phyloP scores from a whole-genome alignment of 352 stramenopile species.

The Globisporangium alternatum region DNA sequence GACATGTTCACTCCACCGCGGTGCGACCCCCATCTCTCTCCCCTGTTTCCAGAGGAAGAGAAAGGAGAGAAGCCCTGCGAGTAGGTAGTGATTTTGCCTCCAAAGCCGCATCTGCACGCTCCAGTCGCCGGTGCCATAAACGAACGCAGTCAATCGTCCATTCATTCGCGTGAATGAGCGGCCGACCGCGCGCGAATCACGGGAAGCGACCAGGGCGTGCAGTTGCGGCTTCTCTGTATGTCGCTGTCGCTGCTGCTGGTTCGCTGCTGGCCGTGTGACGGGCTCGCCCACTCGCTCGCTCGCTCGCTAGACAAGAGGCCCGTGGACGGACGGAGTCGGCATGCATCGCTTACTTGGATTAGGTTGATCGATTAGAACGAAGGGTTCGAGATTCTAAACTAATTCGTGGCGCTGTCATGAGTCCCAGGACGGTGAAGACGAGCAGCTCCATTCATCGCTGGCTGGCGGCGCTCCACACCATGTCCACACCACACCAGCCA shows the following conservation, averaged over 20 bases:
- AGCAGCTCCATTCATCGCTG: neutral
- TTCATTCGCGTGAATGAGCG: neutral
- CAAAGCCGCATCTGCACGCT: constrained; percentile 52
- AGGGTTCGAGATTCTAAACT: constrained; percentile 32
- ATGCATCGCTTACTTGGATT: constrained; percentile 36
- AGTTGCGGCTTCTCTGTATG: constrained; percentile 20
- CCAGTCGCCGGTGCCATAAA: neutral
- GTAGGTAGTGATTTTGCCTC: constrained; percentile 47
- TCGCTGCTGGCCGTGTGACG: neutral
- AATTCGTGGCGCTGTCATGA: neutral
- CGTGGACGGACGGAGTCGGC: neutral
- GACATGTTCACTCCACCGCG: constrained; percentile 36
- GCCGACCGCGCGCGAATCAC: neutral
- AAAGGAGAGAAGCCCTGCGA: constrained; percentile 16
- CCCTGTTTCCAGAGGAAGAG: constrained; percentile 15
- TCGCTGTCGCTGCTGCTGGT: constrained; percentile 19
- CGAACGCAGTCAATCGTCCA: constrained; percentile 4
- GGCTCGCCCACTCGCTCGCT: constrained; percentile 3
- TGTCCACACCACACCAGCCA: constrained; percentile 15
- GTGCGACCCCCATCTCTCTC: constrained; percentile 3
- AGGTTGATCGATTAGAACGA: constrained; percentile 38
- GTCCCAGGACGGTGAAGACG: too few relatives aligned
- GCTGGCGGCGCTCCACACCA: constrained; percentile 3
- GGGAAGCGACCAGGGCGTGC: constrained; percentile 7
- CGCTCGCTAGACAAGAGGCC: neutral